Base-by-base conservation (phyloP, 1,284 basidiomycete species). In the Naganishia sp. region DNA sequence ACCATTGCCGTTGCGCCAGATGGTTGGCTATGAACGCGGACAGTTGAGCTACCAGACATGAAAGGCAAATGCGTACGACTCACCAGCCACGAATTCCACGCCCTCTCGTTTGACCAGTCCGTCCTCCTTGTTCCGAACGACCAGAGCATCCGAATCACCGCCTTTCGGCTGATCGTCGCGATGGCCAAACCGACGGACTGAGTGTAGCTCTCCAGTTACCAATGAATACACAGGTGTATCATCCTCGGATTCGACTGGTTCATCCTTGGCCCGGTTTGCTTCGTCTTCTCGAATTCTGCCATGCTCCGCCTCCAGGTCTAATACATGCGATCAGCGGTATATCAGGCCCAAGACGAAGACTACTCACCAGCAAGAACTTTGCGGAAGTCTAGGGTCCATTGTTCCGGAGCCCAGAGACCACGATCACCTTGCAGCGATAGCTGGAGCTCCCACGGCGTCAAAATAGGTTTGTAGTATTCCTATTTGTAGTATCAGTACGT, bases 391-490 rank as follows among this genome's bases (percentile, higher is more conserved):
- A 95, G 77, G 0, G 94, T 81, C 71, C 84, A 83, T 41, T 85
- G 87, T 69, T 75, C 68, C 9, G 78, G 77, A 47, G 75, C 72
- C 79, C 79, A 98, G 90, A 74, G 94, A 88, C 90, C 84, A 73
- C 96, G 95, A 63, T 85, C 83, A 0, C 92, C 85, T 18, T 79
- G 77, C 18, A 99, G 82, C 0, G 94, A 92, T 3, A 96, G 80
- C 72, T 90, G 86, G 47, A 98, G 83, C 77, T 99, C 96, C 77
- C 88, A 97, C 0, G 96, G 96, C 1, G 95, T 98, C 28, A 99
- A 85, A 61, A 99, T 95, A 0, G 95, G 94, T 23, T 87, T 83
- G 64, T 89, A 83, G 75, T 94, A 99, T 28, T 97, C 94, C 87
- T 93, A 39, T 17, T 28, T 28, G 28, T 23, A 2, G 39, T 6